Evolutionary conservation across 2,329 filamentous ascomycete genomes (phyloP).

Genomic region (Zymoseptoria ardabiliae): DNA sequence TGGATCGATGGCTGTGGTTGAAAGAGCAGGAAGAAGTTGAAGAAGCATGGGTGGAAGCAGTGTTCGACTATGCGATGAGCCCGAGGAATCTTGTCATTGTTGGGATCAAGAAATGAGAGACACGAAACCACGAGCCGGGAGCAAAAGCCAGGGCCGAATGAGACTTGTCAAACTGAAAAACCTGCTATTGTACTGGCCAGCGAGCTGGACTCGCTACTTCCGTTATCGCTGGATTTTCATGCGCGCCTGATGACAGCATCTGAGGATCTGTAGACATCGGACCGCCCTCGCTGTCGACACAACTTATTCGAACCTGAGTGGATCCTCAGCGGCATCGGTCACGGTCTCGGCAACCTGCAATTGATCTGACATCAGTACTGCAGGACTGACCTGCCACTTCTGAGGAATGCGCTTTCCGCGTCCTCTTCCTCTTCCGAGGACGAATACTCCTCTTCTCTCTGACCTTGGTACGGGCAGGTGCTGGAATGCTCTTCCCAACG

Average conservation of each 20-base stretch:
- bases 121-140: neutral
- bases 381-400: neutral
- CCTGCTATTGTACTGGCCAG: too few species aligned
- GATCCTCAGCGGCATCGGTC: too few species aligned
- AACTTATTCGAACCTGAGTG: too few species aligned
- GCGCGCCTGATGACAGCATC: too few species aligned
- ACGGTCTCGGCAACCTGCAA: too few species aligned
- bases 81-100: constrained; percentile 91
- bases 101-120: constrained; percentile 60
- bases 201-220: too few species aligned
- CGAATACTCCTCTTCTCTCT: neutral
- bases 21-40: constrained; percentile 64
- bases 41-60: constrained; percentile 82
- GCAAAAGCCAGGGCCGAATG: neutral
- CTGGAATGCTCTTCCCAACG: neutral
- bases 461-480: neutral
- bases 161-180: too few species aligned
- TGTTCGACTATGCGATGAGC: constrained; percentile 81
- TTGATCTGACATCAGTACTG: too few species aligned
- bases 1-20: constrained; percentile 83
- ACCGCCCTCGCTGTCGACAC: too few species aligned
- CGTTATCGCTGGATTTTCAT: too few species aligned
- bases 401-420: neutral
- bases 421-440: neutral
- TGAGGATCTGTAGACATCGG: too few species aligned